phyloP scores from a whole-genome alignment of 352 stramenopile genomes.

The Phytophthora cajani region DNA sequence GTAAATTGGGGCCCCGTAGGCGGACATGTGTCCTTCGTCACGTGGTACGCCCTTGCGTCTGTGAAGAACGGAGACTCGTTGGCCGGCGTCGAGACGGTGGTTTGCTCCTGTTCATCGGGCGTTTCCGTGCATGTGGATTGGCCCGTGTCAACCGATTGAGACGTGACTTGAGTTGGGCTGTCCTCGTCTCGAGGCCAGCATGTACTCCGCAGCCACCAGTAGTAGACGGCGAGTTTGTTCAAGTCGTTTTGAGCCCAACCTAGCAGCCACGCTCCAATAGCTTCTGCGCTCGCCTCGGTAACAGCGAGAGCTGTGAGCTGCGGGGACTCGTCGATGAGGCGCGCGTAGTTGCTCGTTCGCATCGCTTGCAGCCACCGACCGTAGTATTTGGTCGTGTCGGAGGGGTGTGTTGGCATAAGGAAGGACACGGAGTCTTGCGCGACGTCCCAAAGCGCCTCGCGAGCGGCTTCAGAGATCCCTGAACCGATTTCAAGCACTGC shows the following conservation, averaged over 20 bases:
- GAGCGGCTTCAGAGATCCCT: conserved; percentile 37
- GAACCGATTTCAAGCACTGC: conserved; percentile 18
- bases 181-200: conserved; percentile 48
- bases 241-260: conserved; percentile 44
- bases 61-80: conserved; percentile 52
- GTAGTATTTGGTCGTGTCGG: conserved; percentile 42
- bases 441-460: conserved; percentile 28
- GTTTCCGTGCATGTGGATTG: conserved; percentile 27
- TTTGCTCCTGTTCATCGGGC: conserved; percentile 40
- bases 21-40: conserved; percentile 44
- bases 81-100: conserved; percentile 22
- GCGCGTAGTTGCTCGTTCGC: conserved; percentile 33
- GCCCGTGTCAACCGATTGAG: conserved; percentile 15
- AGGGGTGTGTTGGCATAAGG: conserved; percentile 38
- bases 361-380: conserved; percentile 52
- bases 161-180: conserved; percentile 17
- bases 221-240: conserved; percentile 48
- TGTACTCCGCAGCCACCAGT: conserved; percentile 61
- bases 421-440: conserved; percentile 44
- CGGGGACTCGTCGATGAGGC: conserved; percentile 19
- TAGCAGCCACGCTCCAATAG: conserved; percentile 47
- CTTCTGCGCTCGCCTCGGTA: conserved; percentile 25
- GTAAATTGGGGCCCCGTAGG: conserved; percentile 36
- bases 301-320: conserved; percentile 28
- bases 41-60: conserved; percentile 40